A percentile compares a stretch with the other conserved stretches of the same genome.
phyloP scores from a whole-genome alignment of 352 stramenopile genomes.

The Phytophthora hibernalis region DNA sequence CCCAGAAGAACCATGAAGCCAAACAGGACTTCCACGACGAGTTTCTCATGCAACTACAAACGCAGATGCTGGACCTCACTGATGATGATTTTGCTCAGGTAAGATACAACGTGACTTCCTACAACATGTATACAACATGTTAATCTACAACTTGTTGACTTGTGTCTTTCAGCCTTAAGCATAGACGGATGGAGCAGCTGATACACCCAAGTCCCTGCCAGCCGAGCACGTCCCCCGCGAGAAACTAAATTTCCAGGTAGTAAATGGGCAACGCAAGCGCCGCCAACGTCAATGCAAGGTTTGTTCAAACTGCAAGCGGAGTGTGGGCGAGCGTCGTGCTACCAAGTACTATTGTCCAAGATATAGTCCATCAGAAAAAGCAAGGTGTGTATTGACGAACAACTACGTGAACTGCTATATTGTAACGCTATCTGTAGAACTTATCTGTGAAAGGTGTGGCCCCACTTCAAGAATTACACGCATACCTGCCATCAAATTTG shows the following conservation, averaged over 20 bases:
- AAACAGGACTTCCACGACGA: background rate
- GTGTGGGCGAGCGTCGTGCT: background rate
- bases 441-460: slow-evolving; percentile 17
- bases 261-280: background rate
- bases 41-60: background rate
- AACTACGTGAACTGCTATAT: background rate
- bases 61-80: background rate
- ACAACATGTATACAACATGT: background rate
- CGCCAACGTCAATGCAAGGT: background rate
- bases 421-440: background rate
- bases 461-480: slow-evolving; percentile 12
- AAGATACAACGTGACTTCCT: background rate
- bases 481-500: slow-evolving; percentile 17
- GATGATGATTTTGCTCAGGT: background rate
- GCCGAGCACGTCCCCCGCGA: background rate
- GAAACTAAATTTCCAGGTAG: background rate
- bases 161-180: background rate
- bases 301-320: background rate
- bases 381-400: background rate
- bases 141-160: background rate
- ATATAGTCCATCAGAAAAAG: background rate
- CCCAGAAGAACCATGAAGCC: background rate
- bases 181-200: background rate
- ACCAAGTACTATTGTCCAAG: background rate
- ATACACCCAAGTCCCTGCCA: background rate